Conservation (phyloP, 257 asterid genomes). For the Forsythia viridissima region DNA sequence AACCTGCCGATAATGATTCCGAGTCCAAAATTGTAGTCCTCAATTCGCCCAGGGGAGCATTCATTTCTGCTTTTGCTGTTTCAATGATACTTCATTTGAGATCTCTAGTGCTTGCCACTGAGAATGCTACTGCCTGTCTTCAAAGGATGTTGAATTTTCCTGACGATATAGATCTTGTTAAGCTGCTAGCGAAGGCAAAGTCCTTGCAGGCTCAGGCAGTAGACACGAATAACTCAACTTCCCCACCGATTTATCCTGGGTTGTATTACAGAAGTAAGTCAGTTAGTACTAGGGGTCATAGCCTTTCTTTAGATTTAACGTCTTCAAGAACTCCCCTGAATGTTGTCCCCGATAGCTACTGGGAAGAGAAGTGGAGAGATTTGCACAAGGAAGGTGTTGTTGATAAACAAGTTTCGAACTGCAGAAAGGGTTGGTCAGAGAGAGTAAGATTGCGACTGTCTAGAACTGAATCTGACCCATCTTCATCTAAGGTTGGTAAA, state of each 20-base stretch:
- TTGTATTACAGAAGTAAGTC: conserved; percentile 45
- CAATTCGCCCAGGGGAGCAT: conserved; percentile 79
- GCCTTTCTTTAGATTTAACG: conserved; percentile 52
- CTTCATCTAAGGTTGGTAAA: conserved; percentile 42
- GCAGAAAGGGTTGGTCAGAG: conserved; percentile 68
- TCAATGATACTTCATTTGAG: conserved; percentile 82
- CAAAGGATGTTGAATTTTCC: conserved; percentile 83
- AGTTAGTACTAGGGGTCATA: conserved; percentile 51
- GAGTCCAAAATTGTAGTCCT: conserved; percentile 55
- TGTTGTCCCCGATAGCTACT: conserved; percentile 65
- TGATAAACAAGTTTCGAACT: conserved; percentile 35
- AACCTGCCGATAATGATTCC: conserved; percentile 29
- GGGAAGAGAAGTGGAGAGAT: conserved; percentile 96
- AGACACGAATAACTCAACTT: conserved; percentile 56
- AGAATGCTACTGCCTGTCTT: conserved; percentile 80
- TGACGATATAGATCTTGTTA: conserved; percentile 52
- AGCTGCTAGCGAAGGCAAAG: conserved; percentile 65
- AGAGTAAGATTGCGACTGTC: conserved; percentile 54
- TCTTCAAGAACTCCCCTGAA: conserved; percentile 63
- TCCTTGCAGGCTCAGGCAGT: conserved; percentile 67
- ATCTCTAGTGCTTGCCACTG: conserved; percentile 85
- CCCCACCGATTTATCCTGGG: conserved; percentile 42
- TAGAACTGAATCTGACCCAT: conserved; percentile 68
- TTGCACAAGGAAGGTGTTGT: conserved; percentile 45
- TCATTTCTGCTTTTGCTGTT: conserved; percentile 87